These are phyloP conservation scores for Didymella lethalis DNA, from an alignment of 2,329 filamentous ascomycete genomes.

Conservation along the genomic window DNA sequence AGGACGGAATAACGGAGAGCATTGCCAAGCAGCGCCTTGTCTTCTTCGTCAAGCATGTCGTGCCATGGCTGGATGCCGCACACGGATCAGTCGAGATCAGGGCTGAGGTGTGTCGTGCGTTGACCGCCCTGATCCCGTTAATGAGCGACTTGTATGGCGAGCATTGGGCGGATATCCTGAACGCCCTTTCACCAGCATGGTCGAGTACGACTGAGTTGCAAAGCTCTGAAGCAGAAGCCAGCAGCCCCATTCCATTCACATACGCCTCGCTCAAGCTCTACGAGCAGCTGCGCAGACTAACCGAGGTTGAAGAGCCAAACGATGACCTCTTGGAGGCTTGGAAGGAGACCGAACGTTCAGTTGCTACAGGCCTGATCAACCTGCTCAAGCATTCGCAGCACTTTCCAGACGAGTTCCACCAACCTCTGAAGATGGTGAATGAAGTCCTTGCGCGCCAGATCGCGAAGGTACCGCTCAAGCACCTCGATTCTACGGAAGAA, in stretches of 20 bases:
- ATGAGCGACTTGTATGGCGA: conserved; percentile 86
- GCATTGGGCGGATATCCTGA: conserved; percentile 72
- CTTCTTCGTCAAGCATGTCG: conserved; percentile 81
- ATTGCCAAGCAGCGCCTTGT: conserved; percentile 73
- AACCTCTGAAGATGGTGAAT: conserved; percentile 78
- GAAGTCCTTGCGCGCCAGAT: conserved; percentile 75
- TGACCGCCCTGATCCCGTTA: conserved; percentile 70
- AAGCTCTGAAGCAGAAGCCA: conserved; percentile 31
- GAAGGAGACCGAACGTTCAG: conserved; percentile 63
- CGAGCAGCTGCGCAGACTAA: conserved; percentile 66
- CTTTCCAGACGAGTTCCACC: conserved; percentile 62
- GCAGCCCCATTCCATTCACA: conserved; percentile 62
- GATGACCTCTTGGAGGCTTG: conserved; percentile 85
- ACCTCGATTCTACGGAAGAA: conserved; percentile 69
- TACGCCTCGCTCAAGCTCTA: conserved; percentile 78
- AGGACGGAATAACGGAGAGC: conserved; percentile 57
- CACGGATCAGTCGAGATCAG: conserved; percentile 59
- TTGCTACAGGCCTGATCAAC: conserved; percentile 66
- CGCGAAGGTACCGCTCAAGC: conserved; percentile 67
- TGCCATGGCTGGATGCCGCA: conserved; percentile 70
- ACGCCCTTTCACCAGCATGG: conserved; percentile 51
- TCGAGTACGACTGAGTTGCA: conserved; percentile 34
- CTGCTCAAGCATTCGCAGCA: conserved; percentile 66
- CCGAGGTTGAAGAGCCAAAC: conserved; percentile 70
- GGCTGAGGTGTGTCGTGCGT: conserved; percentile 63